These are phyloP conservation scores for Aphanomyces invadans DNA, from an alignment of 352 stramenopile species.

Conservation along the genomic window DNA sequence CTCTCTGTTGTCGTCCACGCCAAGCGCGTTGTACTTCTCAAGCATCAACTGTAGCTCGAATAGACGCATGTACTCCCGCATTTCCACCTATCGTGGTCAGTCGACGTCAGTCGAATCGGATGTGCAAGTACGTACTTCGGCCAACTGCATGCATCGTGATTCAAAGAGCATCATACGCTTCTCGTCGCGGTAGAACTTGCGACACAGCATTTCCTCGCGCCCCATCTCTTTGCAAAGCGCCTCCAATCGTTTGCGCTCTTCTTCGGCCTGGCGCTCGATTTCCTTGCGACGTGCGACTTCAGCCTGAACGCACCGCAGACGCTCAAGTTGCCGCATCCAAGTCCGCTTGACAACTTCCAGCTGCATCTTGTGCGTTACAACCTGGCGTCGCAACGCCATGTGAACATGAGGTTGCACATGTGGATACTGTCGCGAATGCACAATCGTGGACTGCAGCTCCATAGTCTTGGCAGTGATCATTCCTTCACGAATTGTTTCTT, in stretches of 20 bases:
- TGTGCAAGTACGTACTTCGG: neutral
- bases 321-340: slow-evolving; percentile 41
- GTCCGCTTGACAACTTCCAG: slow-evolving; percentile 29
- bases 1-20: slow-evolving; percentile 46
- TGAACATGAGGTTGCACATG: slow-evolving; percentile 20
- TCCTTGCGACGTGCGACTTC: slow-evolving; percentile 51
- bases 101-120: neutral
- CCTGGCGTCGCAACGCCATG: slow-evolving; percentile 30
- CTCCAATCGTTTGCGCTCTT: slow-evolving; percentile 41
- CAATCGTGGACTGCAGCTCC: slow-evolving; percentile 7
- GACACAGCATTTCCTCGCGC: slow-evolving; percentile 46
- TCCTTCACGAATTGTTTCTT: slow-evolving; percentile 18
- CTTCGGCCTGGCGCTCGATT: slow-evolving; percentile 39
- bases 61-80: slow-evolving; percentile 56
- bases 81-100: slow-evolving; percentile 62
- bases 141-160: slow-evolving; percentile 45
- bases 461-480: neutral
- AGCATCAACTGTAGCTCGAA: slow-evolving; percentile 65
- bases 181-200: slow-evolving; percentile 64
- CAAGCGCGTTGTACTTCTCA: slow-evolving; percentile 60
- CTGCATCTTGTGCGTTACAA: slow-evolving; percentile 37
- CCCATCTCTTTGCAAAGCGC: slow-evolving; percentile 52
- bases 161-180: slow-evolving; percentile 49
- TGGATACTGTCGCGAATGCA: slow-evolving; percentile 15
- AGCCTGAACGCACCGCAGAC: slow-evolving; percentile 38